A percentile compares a stretch with the other conserved stretches of the same genome.
Evolutionary conservation across 139 green algal species (phyloP).

Genomic region (Chlorella sorokiniana): DNA sequence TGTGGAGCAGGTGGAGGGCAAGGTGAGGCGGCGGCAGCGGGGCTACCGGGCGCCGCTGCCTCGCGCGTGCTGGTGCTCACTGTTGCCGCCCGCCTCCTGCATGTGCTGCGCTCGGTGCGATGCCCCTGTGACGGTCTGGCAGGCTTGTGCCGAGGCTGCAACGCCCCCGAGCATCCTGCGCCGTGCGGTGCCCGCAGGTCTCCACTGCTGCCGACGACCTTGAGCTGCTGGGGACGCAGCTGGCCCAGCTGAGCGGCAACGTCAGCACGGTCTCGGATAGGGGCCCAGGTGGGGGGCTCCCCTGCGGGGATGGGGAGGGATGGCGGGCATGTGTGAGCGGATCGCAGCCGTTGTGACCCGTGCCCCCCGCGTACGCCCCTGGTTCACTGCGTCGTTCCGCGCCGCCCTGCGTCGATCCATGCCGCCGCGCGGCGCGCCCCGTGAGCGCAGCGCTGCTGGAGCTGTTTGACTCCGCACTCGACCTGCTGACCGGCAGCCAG

Average conservation of each 20-base stretch:
- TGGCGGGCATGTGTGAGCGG: background rate
- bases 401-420: background rate
- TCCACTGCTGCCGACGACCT: background rate
- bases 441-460: background rate
- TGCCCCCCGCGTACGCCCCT: background rate
- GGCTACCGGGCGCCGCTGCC: background rate
- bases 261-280: background rate
- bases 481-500: too few relatives aligned
- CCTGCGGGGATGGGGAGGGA: background rate
- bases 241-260: constrained; percentile 15
- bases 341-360: too few relatives aligned
- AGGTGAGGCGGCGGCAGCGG: background rate
- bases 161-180: background rate
- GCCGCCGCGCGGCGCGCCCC: background rate
- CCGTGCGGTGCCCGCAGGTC: background rate
- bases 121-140: background rate
- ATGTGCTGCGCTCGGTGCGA: background rate
- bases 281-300: background rate
- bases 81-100: background rate
- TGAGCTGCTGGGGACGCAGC: background rate
- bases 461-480: too few relatives aligned
- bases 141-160: background rate
- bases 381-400: too few relatives aligned
- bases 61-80: background rate
- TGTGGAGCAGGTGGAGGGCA: background rate